phyloP scores from a whole-genome alignment of 164 flowering plant species.

The Chimonanthus salicifolius region DNA sequence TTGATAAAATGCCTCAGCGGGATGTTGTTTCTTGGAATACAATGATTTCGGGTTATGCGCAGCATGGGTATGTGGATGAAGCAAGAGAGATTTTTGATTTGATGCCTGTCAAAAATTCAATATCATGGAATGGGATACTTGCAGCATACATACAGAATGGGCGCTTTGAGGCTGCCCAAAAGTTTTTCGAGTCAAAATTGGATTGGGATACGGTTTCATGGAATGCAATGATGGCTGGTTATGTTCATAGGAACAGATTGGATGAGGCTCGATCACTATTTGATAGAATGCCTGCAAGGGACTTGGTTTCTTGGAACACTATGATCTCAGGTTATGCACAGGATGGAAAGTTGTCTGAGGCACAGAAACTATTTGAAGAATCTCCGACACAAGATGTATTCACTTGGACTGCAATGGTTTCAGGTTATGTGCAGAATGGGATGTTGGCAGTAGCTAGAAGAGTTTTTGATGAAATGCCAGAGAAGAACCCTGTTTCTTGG shows the following conservation, averaged over 20 bases:
- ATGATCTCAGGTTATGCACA: slow-evolving; percentile 82
- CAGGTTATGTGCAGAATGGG: slow-evolving; percentile 82
- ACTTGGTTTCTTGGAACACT: slow-evolving; percentile 82
- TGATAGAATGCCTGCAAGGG: slow-evolving; percentile 63
- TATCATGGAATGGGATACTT: slow-evolving; percentile 85
- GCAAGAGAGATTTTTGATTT: slow-evolving; percentile 57
- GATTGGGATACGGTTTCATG: slow-evolving; percentile 75
- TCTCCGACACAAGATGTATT: slow-evolving; percentile 64
- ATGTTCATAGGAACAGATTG: slow-evolving; percentile 56
- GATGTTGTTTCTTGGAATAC: slow-evolving; percentile 89
- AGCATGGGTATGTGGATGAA: slow-evolving; percentile 59
- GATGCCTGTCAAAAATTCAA: slow-evolving; percentile 60
- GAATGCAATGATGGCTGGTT: slow-evolving; percentile 85
- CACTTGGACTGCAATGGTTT: slow-evolving; percentile 90
- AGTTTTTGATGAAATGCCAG: slow-evolving; percentile 76
- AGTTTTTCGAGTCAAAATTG: slow-evolving; percentile 48
- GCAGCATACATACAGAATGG: slow-evolving; percentile 82
- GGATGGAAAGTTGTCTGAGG: slow-evolving; percentile 52
- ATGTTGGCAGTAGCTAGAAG: slow-evolving; percentile 60
- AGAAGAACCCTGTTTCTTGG: slow-evolving; percentile 74
- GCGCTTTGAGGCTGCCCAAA: slow-evolving; percentile 55
- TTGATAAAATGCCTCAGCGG: slow-evolving; percentile 63
- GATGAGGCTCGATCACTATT: slow-evolving; percentile 58
- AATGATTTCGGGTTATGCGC: slow-evolving; percentile 72
- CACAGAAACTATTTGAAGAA: slow-evolving; percentile 59